Evolutionary conservation across 768 basidiomycete genomes (phyloP).

Genomic region (Rhodocollybia butyracea): DNA sequence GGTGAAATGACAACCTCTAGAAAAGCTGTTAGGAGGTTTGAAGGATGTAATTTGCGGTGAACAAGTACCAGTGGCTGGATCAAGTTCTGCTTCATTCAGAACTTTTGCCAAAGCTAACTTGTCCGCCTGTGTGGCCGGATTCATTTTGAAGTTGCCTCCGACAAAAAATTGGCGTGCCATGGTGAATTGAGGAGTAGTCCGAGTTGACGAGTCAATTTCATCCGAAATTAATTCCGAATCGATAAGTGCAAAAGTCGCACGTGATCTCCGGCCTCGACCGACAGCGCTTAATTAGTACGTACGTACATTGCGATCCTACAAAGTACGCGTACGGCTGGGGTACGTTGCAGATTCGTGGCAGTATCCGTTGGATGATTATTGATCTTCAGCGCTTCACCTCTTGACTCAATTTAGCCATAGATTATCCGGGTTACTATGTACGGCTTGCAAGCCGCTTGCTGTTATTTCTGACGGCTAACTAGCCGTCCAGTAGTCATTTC

Average conservation of each 20-base stretch:
- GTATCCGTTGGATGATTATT: no score
- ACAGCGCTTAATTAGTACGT: no score
- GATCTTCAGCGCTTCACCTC: no score
- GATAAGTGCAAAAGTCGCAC: no score
- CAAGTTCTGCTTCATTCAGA: conserved; percentile 79
- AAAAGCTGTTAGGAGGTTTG: neutral
- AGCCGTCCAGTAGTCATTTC: neutral
- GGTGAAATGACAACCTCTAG: conserved; percentile 93
- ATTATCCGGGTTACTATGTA: no score
- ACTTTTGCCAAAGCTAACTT: conserved; percentile 62
- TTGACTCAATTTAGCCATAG: no score
- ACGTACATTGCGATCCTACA: no score
- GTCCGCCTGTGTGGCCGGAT: conserved; percentile 65
- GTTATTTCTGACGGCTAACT: neutral
- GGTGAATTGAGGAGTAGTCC: neutral
- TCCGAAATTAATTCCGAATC: no score
- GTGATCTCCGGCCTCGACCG: no score
- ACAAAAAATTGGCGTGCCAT: conserved; percentile 91
- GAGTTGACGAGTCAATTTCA: no score
- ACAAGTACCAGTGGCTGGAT: conserved; percentile 63
- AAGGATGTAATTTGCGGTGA: conserved; percentile 9
- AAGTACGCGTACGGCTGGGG: no score
- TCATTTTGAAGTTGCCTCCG: conserved; percentile 99
- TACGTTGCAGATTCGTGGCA: no score
- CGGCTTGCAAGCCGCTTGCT: neutral